Evolutionary conservation across 352 stramenopile species (phyloP), one percentile per base, ranked within the genome.

Genomic region (Aphanomyces stellatus): DNA sequence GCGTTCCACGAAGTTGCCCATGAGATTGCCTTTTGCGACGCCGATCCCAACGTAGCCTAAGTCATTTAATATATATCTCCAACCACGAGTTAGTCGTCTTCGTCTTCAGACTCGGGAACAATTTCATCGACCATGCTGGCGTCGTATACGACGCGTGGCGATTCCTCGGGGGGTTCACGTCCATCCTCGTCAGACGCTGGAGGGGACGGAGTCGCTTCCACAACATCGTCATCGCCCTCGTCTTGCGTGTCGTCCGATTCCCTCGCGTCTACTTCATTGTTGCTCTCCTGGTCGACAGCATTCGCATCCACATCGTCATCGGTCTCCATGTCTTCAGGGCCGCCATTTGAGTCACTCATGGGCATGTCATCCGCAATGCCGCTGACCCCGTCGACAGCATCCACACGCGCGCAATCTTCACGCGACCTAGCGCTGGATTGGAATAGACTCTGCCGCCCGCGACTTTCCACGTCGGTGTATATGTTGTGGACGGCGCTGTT

Each of bases 201-300:
- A 46, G 90, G 81, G 11, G 82, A 90, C 40, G 76, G 84, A 8
- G 82, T 90, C 42, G 77, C 88, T 2, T 72, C 78, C 41, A 90
- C 55, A 0, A 79, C 88, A 35, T 67, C 73, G 2, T 71, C 73
- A 7, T 76, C 72, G 25, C 83, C 74, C 5, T 89, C 72, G 0
- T 53, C 69, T 4, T 78, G 77, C 10, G 88, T 43, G 37, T 43
- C 17, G 37, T 43, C 37, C 37, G 37, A 43, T 17, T 43, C n/a
- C n/a, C n/a, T n/a, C n/a, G n/a, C n/a, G n/a, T n/a, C n/a, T n/a
- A n/a, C n/a, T n/a, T n/a, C n/a, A n/a, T n/a, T n/a, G n/a, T n/a
- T n/a, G n/a, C n/a, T n/a, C n/a, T n/a, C n/a, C n/a, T 43, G 43
- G 13, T 27, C 43, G 43, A 53, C 11, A 25, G 15, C 48, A 25